Percentiles rank a stretch among this genome's conserved stretches.
These are phyloP conservation scores for Stemphylium beticola DNA, from an alignment of 2,329 filamentous ascomycete genomes.

Conservation along the genomic window DNA sequence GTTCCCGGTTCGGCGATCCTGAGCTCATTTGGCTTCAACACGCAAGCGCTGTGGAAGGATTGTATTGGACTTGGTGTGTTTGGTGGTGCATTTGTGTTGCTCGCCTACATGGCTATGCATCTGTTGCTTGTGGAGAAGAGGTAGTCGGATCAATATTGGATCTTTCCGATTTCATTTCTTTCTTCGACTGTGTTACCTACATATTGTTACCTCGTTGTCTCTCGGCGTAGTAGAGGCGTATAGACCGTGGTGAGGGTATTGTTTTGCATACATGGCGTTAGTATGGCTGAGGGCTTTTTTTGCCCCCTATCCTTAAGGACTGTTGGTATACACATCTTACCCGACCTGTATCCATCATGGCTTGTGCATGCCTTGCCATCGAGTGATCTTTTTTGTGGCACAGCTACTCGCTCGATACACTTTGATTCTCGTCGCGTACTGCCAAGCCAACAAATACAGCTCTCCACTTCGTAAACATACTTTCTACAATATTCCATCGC, in stretches of 20 bases:
- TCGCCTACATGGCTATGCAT: conserved; percentile 94
- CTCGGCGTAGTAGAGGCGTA: neutral
- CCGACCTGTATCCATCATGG: too few species aligned
- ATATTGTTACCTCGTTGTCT: neutral
- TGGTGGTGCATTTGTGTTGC: conserved; percentile 79
- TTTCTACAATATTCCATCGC: too few species aligned
- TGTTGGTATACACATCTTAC: neutral
- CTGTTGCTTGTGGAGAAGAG: conserved; percentile 88
- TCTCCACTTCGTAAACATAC: too few species aligned
- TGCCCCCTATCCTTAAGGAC: neutral
- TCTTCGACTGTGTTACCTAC: neutral
- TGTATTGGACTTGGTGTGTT: conserved; percentile 82
- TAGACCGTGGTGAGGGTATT: neutral
- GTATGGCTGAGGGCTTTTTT: neutral
- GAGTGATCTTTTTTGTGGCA: too few species aligned
- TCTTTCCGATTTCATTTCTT: neutral
- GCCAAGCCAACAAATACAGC: too few species aligned
- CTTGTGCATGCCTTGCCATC: too few species aligned
- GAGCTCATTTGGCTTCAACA: conserved; percentile 93
- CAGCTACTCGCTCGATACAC: too few species aligned
- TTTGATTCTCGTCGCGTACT: too few species aligned
- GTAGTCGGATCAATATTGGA: conserved; percentile 47
- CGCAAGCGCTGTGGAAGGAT: conserved; percentile 83
- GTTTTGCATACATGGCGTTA: conserved; percentile 2
- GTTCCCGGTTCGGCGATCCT: conserved; percentile 93